Conservation (phyloP, 1,139 yeast species). For the Debaryomyces udenii region DNA sequence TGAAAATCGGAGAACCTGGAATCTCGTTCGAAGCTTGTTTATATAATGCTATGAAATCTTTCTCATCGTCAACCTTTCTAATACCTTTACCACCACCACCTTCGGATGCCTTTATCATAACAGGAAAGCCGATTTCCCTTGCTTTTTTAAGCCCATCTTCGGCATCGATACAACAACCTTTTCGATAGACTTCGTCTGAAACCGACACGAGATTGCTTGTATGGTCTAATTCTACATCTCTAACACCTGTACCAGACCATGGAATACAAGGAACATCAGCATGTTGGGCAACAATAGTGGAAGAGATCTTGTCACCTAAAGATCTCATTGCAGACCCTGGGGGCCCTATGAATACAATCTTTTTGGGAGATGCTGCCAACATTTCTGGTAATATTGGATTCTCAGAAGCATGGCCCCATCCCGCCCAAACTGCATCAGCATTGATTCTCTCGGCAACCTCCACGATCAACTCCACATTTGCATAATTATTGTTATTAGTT, state of each 20-base stretch:
- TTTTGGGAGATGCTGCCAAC: slow-evolving; percentile 87
- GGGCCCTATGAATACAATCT: slow-evolving; percentile 92
- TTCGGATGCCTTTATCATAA: slow-evolving; percentile 96
- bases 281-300: slow-evolving; percentile 98
- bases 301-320: slow-evolving; percentile 96
- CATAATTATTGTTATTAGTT: slow-evolving; percentile 95
- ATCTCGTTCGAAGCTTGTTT: slow-evolving; percentile 92
- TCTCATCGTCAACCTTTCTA: slow-evolving; percentile 83
- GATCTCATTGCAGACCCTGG: slow-evolving; percentile 99
- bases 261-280: slow-evolving; percentile 98
- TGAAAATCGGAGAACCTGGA: slow-evolving; percentile 94
- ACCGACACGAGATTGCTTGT: slow-evolving; percentile 84
- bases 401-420: slow-evolving; percentile 99
- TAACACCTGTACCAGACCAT: slow-evolving; percentile 98
- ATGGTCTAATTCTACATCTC: slow-evolving; percentile 69
- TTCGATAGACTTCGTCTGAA: slow-evolving; percentile 73
- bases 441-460: slow-evolving; percentile 96
- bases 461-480: slow-evolving; percentile 95
- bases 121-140: slow-evolving; percentile 87
- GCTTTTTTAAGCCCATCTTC: slow-evolving; percentile 90
- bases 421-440: slow-evolving; percentile 99
- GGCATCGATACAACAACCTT: slow-evolving; percentile 86
- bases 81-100: slow-evolving; percentile 99
- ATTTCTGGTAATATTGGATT: slow-evolving; percentile 93
- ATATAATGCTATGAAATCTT: slow-evolving; percentile 69